Percentiles rank a stretch among this genome's conserved stretches.
Evolutionary conservation across 441 rosid genomes (phyloP).

Genomic region (Daphne laureola): DNA sequence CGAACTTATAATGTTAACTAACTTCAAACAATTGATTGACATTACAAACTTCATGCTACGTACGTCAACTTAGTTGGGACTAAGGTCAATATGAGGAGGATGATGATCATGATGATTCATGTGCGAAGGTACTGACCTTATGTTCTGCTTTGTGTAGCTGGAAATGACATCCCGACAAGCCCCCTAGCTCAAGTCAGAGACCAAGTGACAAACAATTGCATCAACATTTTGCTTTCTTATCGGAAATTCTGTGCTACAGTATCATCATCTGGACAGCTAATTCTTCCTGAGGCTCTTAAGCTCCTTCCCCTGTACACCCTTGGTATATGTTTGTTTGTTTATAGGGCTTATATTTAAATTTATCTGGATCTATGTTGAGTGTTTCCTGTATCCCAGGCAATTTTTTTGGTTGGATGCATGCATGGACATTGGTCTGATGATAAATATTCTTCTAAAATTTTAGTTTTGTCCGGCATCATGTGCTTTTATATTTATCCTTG

Average conservation of each 20-base stretch:
- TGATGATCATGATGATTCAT: conserved; percentile 1
- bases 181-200: conserved; percentile 70
- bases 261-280: conserved; percentile 93
- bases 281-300: conserved; percentile 98
- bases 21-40: too few species aligned
- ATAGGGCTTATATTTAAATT: too few species aligned
- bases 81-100: too few species aligned
- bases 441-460: too few species aligned
- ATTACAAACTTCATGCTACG: too few species aligned
- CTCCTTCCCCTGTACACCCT: conserved; percentile 91
- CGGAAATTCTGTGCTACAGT: conserved; percentile 98
- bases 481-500: too few species aligned
- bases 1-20: too few species aligned
- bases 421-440: too few species aligned
- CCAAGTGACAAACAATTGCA: conserved; percentile 68
- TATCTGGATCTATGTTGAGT: neutral
- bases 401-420: too few species aligned
- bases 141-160: conserved; percentile 40
- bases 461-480: too few species aligned
- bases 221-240: conserved; percentile 71
- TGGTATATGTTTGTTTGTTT: conserved; percentile 33
- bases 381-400: too few species aligned
- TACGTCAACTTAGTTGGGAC: too few species aligned
- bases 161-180: conserved; percentile 65
- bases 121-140: neutral